Base-by-base conservation (phyloP, 768 basidiomycete genomes). In the Psilocybe azurescens region DNA sequence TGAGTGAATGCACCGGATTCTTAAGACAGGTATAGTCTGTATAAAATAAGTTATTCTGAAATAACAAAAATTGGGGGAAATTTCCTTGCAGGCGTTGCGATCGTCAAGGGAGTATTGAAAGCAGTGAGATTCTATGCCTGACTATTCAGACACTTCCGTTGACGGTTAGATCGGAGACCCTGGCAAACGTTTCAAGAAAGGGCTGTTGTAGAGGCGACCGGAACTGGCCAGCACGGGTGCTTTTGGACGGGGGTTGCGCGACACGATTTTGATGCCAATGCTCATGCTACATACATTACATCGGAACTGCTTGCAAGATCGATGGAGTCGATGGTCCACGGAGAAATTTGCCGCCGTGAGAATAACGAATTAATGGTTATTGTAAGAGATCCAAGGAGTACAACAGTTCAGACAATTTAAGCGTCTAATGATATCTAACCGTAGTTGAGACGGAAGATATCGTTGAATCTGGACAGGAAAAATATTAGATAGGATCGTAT, bases 371-470 rank as follows among this genome's bases (percentile, higher is more conserved):
- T 60, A 60, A 62, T 41, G 59, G 59, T 63, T 62, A 62, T 67
- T 68, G 64, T 67, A 65, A 54, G 53, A 58, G 51, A 64, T 65
- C 61, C 65, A 65, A 44, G 51, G 54, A 63, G 62, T 68, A 71
- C 65, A 64, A 61, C 53, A 56, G 49, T 36, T 54, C 36, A 52
- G 28, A 53, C 14, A 59, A 47, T 50, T 47, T 51, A 50, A 36
- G 38, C 59, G 29, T 61, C 54, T 63, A 55, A 32, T 32, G 32
- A 16, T 41, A 49, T 52, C 71, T 65, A 76, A 66, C 86, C 90
- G 72, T 87, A 85, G 79, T 93, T 93, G 76, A 95, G 89, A 65
- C 93, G 91, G 91, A 97, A 96, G 63, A 96, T 88, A 74, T 96
- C 93, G 75, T 97, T 97, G 71, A 83, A 79, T 58, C 93, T 94